phyloP scores from a whole-genome alignment of 805 yeast genomes.

The Spathaspora sp. region DNA sequence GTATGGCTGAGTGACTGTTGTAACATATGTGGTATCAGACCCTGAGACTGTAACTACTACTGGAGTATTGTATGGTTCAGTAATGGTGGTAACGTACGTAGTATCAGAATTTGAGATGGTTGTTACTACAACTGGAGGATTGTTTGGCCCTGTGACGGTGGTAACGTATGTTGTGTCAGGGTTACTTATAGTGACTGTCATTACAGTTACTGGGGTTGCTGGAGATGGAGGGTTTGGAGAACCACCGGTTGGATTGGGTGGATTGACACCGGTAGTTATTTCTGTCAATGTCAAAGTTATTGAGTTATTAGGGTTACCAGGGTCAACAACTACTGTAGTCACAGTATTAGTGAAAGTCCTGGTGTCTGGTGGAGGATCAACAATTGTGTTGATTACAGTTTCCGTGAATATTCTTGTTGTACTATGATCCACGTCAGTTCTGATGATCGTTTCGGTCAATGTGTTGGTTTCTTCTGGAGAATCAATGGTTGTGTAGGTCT shows the following conservation, averaged over 20 bases:
- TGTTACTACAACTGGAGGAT: no score
- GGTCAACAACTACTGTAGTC: neutral
- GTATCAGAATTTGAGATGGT: no score
- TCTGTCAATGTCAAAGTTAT: neutral
- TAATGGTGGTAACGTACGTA: no score
- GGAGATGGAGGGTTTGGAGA: neutral
- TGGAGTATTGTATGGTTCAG: no score
- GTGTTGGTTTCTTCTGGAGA: neutral
- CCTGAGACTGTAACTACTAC: neutral
- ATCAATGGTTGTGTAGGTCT: neutral
- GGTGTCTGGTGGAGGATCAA: neutral
- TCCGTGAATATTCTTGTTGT: neutral
- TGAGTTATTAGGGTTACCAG: neutral
- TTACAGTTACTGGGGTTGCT: neutral
- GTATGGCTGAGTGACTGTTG: neutral
- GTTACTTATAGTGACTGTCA: neutral
- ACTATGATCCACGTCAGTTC: neutral
- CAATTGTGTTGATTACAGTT: neutral
- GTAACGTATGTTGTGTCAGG: neutral
- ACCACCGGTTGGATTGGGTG: neutral
- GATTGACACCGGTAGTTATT: neutral
- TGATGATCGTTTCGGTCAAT: neutral
- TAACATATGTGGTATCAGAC: neutral
- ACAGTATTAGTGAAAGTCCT: neutral
- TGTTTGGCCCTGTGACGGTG: no score